Percentiles rank a stretch among this genome's conserved stretches.
These are phyloP conservation scores for Polytrichum formosum DNA, from an alignment of 225 moss, liverwort and hornwort species.

Conservation along the genomic window DNA sequence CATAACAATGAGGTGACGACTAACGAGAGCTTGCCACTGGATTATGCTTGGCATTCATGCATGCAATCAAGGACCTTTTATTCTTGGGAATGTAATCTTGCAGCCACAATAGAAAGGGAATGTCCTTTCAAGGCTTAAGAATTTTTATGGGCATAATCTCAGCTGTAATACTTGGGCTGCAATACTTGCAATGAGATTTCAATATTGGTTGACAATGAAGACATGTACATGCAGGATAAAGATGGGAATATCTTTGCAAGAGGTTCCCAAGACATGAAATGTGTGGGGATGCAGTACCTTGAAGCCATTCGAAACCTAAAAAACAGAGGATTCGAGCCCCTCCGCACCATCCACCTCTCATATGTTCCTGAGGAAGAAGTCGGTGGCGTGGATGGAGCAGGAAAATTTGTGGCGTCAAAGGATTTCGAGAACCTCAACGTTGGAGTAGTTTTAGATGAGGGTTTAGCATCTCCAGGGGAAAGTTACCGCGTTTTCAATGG, in stretches of 20 bases:
- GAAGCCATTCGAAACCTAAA: conserved; percentile 81
- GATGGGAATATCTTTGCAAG: conserved; percentile 73
- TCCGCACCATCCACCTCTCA: conserved; percentile 68
- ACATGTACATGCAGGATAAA: conserved; percentile 29
- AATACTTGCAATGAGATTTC: no score
- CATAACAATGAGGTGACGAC: no score
- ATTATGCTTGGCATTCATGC: no score
- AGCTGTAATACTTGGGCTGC: no score
- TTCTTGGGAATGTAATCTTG: no score
- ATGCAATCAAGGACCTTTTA: no score
- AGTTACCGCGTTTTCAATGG: conserved; percentile 70
- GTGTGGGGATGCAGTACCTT: conserved; percentile 89
- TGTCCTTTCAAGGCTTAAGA: no score
- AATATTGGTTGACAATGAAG: no score
- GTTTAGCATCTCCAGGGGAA: conserved; percentile 52
- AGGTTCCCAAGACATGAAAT: conserved; percentile 95
- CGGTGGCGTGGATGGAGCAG: conserved; percentile 71
- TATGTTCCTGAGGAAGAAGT: conserved; percentile 92
- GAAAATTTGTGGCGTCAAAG: conserved; percentile 47
- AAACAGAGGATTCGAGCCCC: conserved; percentile 59
- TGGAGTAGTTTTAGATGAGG: conserved; percentile 72
- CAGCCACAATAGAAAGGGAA: no score
- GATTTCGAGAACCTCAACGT: conserved; percentile 73
- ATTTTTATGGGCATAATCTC: no score
- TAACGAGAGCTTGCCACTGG: no score